phyloP scores from a whole-genome alignment of 306 rosid species.

The Cucumis sativus region Cucumber_9930_V3 NC_026661.2:15796001-15796500 shows the following conservation, averaged over 20 bases:
- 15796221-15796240: constrained; percentile 3
- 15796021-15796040: not conserved
- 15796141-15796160: constrained; percentile 78
- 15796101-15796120: constrained; percentile 53
- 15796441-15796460: not conserved
- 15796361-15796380: constrained; percentile 60
- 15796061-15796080: constrained; percentile 42
- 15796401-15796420: too few species aligned
- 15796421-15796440: not conserved
- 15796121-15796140: constrained; percentile 77
- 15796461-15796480: not conserved
- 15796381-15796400: not conserved
- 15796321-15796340: constrained; percentile 13
- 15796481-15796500: not conserved
- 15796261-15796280: constrained; percentile 40
- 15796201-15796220: constrained; percentile 18
- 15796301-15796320: constrained; percentile 5
- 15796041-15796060: constrained; percentile 5
- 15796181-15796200: constrained; percentile 33
- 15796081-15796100: constrained; percentile 74
- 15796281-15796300: not conserved
- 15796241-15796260: constrained; percentile 20
- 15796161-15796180: constrained; percentile 91
- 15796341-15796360: constrained; percentile 99
- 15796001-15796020: not conserved